Base-by-base conservation (phyloP, 352 stramenopile species). In the Phytophthora multivora region DNA sequence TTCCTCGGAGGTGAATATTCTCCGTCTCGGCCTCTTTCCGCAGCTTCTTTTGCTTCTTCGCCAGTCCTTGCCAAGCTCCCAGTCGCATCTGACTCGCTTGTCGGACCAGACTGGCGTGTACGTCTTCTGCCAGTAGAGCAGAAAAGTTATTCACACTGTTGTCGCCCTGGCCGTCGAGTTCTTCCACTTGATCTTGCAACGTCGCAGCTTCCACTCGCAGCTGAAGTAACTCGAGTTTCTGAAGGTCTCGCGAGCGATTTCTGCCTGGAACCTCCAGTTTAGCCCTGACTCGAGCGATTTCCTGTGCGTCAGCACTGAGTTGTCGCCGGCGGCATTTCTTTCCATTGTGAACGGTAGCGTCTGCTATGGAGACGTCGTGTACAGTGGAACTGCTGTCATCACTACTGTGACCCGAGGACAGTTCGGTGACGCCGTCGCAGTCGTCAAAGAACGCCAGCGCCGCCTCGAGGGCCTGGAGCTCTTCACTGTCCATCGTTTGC, bases 141-240 rank as follows among this genome's bases (percentile, higher is more conserved):
- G 38, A 43, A 19, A 8, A 19, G 11, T 23, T 43, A 23, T 11
- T 13, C 7, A 25, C 28, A 12, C 8, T 23, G 16, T 18, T 13
- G 40, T 10, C 4, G 3, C 19, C 1, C 19, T 31, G 28, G 28
- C 0, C 28, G 2, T 47, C 6, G 43, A 52, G 26, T 31, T 40
- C 28, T 7, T 41, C n/a, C 11, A 52, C 26, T n/a, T 6, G 45
- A 10, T 39, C n/a, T 28, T 52, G 45, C 9, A 52, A 26, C 28
- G 3, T 31, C 5, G n/a, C n/a, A 18, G 45, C 45, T 8, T 52
- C 45, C 13, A 28, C 26, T 5, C 45, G 45, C 3, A 52, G 28
- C 28, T 52, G 26, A 26, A 52, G 45, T 10, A 52, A 8, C 28
- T 52, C 45, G 15, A 52, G 45, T 18, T 26, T 52, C 25, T 52